phyloP scores from a whole-genome alignment of 2,329 filamentous ascomycete genomes.

The Phaeosphaeriaceae sp. region DNA sequence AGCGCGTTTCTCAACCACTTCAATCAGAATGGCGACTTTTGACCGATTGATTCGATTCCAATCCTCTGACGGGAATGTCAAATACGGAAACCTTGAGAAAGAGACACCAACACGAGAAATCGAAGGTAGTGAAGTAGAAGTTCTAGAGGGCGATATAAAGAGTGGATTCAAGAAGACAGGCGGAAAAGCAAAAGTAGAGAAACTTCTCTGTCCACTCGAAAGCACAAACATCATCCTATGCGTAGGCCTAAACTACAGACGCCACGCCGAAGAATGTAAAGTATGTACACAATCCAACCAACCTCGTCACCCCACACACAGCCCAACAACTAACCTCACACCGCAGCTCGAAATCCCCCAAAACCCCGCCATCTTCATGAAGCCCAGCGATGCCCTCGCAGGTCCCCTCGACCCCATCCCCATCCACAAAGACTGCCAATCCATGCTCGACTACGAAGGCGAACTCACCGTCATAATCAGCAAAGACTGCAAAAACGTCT shows the following conservation, averaged over 20 bases:
- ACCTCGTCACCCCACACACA: not conserved
- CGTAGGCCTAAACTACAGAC: slow-evolving; percentile 45
- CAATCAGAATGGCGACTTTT: slow-evolving; percentile 32
- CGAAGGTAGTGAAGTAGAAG: slow-evolving; percentile 36
- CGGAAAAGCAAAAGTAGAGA: slow-evolving; percentile 31
- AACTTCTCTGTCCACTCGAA: slow-evolving; percentile 39
- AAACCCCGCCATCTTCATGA: slow-evolving; percentile 45
- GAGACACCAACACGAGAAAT: slow-evolving; percentile 39
- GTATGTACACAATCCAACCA: slow-evolving; percentile 14
- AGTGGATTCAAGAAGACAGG: slow-evolving; percentile 40
- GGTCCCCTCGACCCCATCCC: slow-evolving; percentile 39
- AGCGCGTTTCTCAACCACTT: not conserved
- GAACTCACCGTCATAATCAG: slow-evolving; percentile 46
- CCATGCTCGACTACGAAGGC: slow-evolving; percentile 46
- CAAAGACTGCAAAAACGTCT: slow-evolving; percentile 44
- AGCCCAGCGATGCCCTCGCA: slow-evolving; percentile 43
- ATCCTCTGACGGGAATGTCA: slow-evolving; percentile 33
- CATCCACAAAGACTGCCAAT: slow-evolving; percentile 41
- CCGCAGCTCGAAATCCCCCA: slow-evolving; percentile 35
- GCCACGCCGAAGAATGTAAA: slow-evolving; percentile 43
- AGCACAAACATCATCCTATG: slow-evolving; percentile 39
- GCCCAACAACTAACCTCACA: not conserved
- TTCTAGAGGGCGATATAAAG: slow-evolving; percentile 37
- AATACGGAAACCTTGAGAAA: slow-evolving; percentile 41
- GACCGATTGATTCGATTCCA: slow-evolving; percentile 44